Percentiles rank a stretch among this genome's conserved stretches.
phyloP scores from a whole-genome alignment of 2,329 filamentous ascomycete genomes.

The Phyllosticta ampelicida region DNA sequence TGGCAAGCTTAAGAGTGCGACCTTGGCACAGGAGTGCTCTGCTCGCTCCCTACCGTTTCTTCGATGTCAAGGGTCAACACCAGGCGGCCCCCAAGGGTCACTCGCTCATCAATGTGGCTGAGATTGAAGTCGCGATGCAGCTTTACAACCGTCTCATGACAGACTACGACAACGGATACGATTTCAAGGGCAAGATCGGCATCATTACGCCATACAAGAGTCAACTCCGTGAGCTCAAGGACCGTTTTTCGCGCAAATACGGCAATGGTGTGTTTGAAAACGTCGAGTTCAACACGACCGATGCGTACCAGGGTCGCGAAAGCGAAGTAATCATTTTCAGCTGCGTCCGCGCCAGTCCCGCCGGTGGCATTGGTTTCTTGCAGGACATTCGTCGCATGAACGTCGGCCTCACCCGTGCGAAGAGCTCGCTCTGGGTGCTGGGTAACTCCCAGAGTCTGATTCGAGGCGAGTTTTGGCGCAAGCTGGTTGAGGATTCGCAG shows the following conservation, averaged over 20 bases:
- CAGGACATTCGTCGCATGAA: constrained; percentile 99
- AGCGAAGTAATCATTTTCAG: constrained; percentile 99
- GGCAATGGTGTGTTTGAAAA: constrained; percentile 63
- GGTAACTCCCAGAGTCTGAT: constrained; percentile 80
- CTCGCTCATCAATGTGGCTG: constrained; percentile 80
- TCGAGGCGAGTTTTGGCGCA: constrained; percentile 84
- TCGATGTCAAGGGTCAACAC: constrained; percentile 86
- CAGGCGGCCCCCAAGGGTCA: constrained; percentile 70
- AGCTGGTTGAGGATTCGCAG: constrained; percentile 73
- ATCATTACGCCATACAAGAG: constrained; percentile 98
- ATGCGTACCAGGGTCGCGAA: constrained; percentile 94
- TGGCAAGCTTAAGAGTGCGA: constrained; percentile 62
- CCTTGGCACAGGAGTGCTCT: constrained; percentile 78
- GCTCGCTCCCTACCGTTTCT: constrained; percentile 91
- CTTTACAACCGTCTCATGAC: constrained; percentile 69
- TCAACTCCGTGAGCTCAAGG: constrained; percentile 70
- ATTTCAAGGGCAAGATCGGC: constrained; percentile 76
- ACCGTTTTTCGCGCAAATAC: constrained; percentile 60
- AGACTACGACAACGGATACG: constrained; percentile 52
- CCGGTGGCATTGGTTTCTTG: constrained; percentile 95
- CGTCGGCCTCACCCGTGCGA: constrained; percentile 91
- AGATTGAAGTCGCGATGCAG: constrained; percentile 75
- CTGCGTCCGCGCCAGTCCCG: constrained; percentile 86
- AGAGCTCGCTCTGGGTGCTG: constrained; percentile 91
- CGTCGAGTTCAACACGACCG: constrained; percentile 97